phyloP scores from a whole-genome alignment of 2,329 filamentous ascomycete species.

The Akanthomyces lecanii region DNA sequence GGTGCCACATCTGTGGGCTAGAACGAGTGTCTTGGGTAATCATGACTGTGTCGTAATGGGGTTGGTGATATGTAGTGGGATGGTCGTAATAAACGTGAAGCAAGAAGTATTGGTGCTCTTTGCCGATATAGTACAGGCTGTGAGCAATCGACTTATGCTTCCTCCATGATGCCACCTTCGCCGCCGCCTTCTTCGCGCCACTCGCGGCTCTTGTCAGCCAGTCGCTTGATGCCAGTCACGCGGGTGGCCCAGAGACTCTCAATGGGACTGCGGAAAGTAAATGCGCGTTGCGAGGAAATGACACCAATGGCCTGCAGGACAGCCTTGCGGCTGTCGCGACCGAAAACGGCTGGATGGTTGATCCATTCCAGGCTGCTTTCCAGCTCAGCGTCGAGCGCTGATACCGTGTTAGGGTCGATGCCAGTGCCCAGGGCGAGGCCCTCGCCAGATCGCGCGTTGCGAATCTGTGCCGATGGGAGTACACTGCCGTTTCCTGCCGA shows the following conservation, averaged over 20 bases:
- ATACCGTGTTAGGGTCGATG: slow-evolving; percentile 79
- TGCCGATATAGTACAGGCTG: neutral
- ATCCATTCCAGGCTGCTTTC: slow-evolving; percentile 95
- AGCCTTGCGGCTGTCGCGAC: slow-evolving; percentile 88
- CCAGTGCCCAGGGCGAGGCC: slow-evolving; percentile 60
- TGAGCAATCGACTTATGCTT: slow-evolving; percentile 39
- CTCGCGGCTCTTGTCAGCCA: slow-evolving; percentile 80
- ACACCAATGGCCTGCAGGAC: slow-evolving; percentile 95
- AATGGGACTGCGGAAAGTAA: slow-evolving; percentile 86
- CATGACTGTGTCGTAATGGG: slow-evolving; percentile 15
- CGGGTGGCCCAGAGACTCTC: slow-evolving; percentile 86
- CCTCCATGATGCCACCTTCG: slow-evolving; percentile 59
- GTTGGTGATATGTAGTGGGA: neutral
- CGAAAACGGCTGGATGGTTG: slow-evolving; percentile 91
- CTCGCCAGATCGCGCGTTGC: slow-evolving; percentile 52
- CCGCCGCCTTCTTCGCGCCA: slow-evolving; percentile 87
- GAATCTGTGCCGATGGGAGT: slow-evolving; percentile 41
- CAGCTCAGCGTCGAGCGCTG: slow-evolving; percentile 84
- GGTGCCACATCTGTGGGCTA: slow-evolving; percentile 8
- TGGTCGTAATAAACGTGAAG: slow-evolving; percentile 2
- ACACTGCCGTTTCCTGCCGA: slow-evolving; percentile 33
- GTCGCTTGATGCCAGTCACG: slow-evolving; percentile 71
- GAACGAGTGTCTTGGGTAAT: slow-evolving; percentile 12
- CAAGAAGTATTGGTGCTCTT: neutral
- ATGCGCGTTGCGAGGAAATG: slow-evolving; percentile 89